These are phyloP conservation scores for Neofusicoccum cordaticola DNA, from an alignment of 2,329 filamentous ascomycete genomes.

Conservation along the genomic window DNA sequence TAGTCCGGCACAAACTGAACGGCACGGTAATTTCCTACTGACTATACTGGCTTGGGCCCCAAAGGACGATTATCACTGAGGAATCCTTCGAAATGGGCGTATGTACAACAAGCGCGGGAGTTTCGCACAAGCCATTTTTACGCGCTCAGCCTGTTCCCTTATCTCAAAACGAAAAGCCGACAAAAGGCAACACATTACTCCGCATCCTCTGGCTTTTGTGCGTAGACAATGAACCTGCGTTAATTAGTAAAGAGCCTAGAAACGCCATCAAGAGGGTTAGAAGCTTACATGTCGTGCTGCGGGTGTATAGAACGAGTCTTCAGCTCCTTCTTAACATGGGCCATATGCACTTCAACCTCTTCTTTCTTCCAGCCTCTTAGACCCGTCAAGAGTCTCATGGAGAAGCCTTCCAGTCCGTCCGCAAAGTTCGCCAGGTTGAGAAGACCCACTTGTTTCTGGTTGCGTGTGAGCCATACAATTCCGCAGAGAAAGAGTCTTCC, in stretches of 20 bases:
- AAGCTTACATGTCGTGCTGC: background rate
- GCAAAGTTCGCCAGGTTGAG: background rate
- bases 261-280: no score
- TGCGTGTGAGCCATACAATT: background rate
- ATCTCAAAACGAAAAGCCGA: no score
- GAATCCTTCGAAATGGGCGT: no score
- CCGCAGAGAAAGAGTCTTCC: no score
- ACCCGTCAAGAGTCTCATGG: background rate
- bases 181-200: background rate
- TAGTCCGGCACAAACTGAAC: no score
- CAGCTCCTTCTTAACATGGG: background rate
- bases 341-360: background rate
- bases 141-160: no score
- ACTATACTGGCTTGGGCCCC: no score
- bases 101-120: no score
- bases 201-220: background rate
- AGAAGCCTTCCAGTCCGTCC: constrained; percentile 24
- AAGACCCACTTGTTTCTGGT: background rate
- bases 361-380: background rate
- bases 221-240: background rate
- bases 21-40: no score
- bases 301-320: background rate
- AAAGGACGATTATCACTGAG: no score
- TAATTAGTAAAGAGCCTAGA: background rate
- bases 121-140: no score